Conservation (phyloP, 257 asterid species). For the Nicotiana sylvestris region DNA sequence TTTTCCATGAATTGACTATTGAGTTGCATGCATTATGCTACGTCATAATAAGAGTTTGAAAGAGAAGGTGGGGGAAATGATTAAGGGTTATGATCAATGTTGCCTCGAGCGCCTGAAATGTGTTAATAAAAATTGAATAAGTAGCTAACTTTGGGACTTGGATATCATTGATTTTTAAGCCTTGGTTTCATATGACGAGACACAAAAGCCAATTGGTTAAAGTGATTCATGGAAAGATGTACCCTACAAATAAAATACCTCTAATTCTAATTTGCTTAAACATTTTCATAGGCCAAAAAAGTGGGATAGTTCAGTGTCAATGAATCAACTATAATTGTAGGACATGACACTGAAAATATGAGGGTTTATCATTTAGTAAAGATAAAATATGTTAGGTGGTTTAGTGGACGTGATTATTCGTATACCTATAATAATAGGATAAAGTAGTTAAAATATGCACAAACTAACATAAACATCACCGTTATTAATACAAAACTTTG, state of each 20-base stretch:
- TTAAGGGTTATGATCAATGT: constrained; percentile 10
- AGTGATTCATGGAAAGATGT: neutral
- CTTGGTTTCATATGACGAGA: constrained; percentile 8
- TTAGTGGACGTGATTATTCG: no score
- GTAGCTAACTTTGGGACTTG: neutral
- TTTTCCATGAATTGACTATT: neutral
- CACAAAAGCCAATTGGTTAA: constrained; percentile 2
- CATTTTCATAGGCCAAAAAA: neutral
- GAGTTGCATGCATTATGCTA: neutral
- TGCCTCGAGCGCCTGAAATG: constrained; percentile 9
- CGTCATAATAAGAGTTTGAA: neutral
- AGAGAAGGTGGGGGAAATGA: constrained; percentile 46
- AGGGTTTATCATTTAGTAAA: no score
- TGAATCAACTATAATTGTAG: neutral
- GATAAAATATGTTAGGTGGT: no score
- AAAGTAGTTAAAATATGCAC: no score
- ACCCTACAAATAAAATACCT: neutral
- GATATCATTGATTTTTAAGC: constrained; percentile 9
- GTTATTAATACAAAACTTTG: no score
- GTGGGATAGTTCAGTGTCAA: neutral
- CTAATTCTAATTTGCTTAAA: neutral
- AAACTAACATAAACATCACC: no score
- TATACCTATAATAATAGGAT: no score
- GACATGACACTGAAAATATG: no score
- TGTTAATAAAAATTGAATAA: neutral